Conservation (phyloP, 192 early-diverging fungal species). For the Coemansia sp. region DNA sequence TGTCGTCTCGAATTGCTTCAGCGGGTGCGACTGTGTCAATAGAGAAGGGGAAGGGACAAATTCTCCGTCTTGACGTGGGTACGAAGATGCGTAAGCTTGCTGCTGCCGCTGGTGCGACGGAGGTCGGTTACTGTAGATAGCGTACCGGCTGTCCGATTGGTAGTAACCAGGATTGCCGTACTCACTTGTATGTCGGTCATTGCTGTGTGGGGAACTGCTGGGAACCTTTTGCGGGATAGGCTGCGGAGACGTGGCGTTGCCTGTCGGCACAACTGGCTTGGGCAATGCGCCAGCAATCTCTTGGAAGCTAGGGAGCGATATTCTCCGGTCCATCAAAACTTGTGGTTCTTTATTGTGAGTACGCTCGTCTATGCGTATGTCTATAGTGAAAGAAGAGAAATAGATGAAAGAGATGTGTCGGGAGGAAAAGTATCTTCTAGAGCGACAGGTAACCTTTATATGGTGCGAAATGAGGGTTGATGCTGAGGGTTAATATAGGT, state of each 20-base stretch:
- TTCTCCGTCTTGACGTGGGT: constrained; percentile 6
- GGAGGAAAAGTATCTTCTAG: neutral
- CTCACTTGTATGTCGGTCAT: neutral
- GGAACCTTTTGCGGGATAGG: constrained; percentile 34
- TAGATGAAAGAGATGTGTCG: neutral
- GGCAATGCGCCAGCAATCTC: constrained; percentile 47
- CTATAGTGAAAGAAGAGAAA: neutral
- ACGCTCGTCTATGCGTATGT: neutral
- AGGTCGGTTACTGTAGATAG: constrained; percentile 20
- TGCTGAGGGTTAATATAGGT: neutral
- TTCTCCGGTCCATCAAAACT: constrained; percentile 32
- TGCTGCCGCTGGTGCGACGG: constrained; percentile 17
- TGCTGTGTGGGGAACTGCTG: constrained; percentile 14
- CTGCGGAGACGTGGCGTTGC: constrained; percentile 18
- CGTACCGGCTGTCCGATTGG: constrained; percentile 13
- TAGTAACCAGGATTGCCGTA: constrained; percentile 16
- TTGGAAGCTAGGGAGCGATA: constrained; percentile 48
- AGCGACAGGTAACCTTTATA: neutral
- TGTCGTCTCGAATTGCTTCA: neutral
- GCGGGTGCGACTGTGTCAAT: constrained; percentile 3
- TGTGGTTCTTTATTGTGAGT: neutral
- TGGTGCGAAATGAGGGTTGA: neutral
- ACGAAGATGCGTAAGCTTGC: constrained; percentile 14
- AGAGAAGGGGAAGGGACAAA: neutral
- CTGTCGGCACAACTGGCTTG: constrained; percentile 14